Conservation (phyloP, 2,329 filamentous ascomycete species). For the Aspergillus uvarum region DNA sequence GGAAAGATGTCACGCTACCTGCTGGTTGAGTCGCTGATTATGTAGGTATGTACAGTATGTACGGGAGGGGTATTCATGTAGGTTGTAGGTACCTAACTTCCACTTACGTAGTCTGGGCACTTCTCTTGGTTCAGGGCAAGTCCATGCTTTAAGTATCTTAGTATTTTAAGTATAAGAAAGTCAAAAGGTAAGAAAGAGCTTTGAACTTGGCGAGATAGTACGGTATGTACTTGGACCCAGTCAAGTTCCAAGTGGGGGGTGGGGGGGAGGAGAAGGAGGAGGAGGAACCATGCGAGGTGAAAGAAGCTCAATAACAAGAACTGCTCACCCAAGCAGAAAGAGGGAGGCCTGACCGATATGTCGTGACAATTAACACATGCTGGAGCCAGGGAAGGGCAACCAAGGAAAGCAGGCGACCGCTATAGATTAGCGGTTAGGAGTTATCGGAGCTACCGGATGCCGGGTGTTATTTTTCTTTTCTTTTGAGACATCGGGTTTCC, state of each 20-base stretch:
- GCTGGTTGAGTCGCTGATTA: not conserved
- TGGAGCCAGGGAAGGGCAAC: not conserved
- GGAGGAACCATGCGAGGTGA: not conserved
- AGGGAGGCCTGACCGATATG: not conserved
- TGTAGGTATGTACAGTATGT: not conserved
- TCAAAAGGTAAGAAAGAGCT: not conserved
- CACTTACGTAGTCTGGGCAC: not conserved
- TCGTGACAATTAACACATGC: conserved; percentile 1
- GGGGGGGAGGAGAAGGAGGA: not conserved
- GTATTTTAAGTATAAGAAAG: not conserved
- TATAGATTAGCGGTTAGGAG: not conserved
- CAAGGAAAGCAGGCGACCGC: not conserved
- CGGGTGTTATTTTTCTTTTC: not conserved
- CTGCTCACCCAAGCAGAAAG: not conserved
- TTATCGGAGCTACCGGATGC: conserved; percentile 6
- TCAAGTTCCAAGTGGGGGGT: not conserved
- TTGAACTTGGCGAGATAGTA: not conserved
- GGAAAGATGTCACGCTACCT: conserved; percentile 1
- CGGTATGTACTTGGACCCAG: not conserved
- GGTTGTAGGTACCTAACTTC: conserved; percentile 7
- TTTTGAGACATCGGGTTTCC: too few species aligned
- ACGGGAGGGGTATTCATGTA: not conserved
- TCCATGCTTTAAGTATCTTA: not conserved
- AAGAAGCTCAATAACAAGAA: not conserved
- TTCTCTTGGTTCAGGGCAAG: not conserved